Percentiles rank a stretch among this genome's conserved stretches.
phyloP scores from a whole-genome alignment of 2,329 filamentous ascomycete genomes.

The Epichloe scottii region DNA sequence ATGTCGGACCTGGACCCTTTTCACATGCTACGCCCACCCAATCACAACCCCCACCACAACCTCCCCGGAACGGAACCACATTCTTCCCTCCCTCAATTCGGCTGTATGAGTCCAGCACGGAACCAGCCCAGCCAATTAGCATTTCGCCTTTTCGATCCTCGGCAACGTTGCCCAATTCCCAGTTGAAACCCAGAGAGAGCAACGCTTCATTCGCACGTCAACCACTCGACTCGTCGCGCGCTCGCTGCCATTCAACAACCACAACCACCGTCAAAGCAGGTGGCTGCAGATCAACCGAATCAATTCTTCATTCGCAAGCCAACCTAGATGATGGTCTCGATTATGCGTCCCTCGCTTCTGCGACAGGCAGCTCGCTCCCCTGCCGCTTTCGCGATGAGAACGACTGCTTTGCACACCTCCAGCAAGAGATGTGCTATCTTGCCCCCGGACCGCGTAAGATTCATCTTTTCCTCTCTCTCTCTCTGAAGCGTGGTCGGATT shows the following conservation, averaged over 20 bases:
- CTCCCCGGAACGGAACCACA: slow-evolving; percentile 9
- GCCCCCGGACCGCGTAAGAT: slow-evolving; percentile 70
- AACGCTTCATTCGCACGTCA: not conserved
- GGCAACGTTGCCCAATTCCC: slow-evolving; percentile 28
- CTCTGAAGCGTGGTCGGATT: not conserved
- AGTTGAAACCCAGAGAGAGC: not conserved
- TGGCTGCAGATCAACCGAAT: not conserved
- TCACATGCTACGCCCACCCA: slow-evolving; percentile 17
- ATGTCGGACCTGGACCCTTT: slow-evolving; percentile 3
- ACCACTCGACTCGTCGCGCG: not conserved
- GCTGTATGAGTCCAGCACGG: slow-evolving; percentile 15
- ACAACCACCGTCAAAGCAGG: not conserved
- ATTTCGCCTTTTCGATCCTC: slow-evolving; percentile 34
- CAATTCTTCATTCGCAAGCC: not conserved
- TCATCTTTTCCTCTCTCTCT: not conserved
- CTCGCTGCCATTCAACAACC: not conserved
- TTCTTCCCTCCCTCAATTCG: slow-evolving; percentile 17
- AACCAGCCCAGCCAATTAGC: slow-evolving; percentile 29
- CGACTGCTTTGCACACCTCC: slow-evolving; percentile 80
- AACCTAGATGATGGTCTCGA: slow-evolving; percentile 37
- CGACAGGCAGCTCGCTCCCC: slow-evolving; percentile 32
- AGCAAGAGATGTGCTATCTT: slow-evolving; percentile 66
- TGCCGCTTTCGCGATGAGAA: slow-evolving; percentile 32
- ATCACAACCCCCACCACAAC: slow-evolving; percentile 12
- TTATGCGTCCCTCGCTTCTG: slow-evolving; percentile 41